Conservation (phyloP, 2,329 filamentous ascomycete species). For the Ophiostoma montium region DNA sequence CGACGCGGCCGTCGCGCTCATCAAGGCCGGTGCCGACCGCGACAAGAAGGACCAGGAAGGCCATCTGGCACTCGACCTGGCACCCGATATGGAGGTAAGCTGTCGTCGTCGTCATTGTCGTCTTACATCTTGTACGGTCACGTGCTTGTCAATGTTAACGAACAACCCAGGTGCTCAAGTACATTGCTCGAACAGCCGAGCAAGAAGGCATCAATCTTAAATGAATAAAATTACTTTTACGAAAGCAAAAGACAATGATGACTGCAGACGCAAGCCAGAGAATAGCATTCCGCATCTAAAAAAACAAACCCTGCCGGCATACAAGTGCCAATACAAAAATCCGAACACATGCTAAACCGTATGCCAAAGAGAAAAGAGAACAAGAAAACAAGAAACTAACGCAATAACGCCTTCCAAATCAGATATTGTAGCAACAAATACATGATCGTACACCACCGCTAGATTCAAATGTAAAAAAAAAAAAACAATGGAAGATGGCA, state of each 20-base stretch:
- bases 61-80: conserved; percentile 60
- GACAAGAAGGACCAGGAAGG: conserved; percentile 64
- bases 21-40: conserved; percentile 73
- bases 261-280: neutral
- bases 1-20: conserved; percentile 66
- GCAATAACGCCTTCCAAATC: neutral
- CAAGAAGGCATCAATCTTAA: conserved; percentile 62
- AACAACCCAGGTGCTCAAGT: conserved; percentile 33
- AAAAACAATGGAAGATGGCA: neutral
- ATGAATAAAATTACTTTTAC: too few relatives aligned
- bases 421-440: neutral
- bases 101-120: too few relatives aligned
- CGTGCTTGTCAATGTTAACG: too few relatives aligned
- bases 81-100: conserved; percentile 67
- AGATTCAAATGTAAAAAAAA: neutral
- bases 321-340: neutral
- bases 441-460: neutral
- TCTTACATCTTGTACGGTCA: conserved; percentile 15
- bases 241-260: neutral
- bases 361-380: neutral
- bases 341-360: neutral
- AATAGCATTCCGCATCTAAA: neutral
- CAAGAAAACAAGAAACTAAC: neutral
- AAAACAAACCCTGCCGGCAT: neutral
- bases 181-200: conserved; percentile 65